Evolutionary conservation across 768 basidiomycete genomes (phyloP), one percentile per base, ranked within the genome.

Genomic region (Boletus rubescentipes): DNA sequence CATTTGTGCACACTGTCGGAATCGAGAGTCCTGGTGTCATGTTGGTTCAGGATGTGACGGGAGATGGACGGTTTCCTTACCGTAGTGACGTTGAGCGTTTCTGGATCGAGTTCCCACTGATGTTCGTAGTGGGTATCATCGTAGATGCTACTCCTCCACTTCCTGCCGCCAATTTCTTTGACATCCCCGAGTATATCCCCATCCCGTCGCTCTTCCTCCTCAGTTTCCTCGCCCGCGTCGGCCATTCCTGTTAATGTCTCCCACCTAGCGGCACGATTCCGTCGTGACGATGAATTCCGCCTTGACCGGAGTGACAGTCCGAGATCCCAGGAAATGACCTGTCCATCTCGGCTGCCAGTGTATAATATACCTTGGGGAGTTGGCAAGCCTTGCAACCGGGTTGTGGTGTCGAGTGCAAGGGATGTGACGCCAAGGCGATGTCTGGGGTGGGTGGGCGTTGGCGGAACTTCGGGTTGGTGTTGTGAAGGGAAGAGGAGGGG

Each of bases 261-360:
- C 85, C 94, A 92, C 40, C 81, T 73, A 36, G 75, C 76, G 36
- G 57, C 56, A 50, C 64, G 67, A 54, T 48, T 55, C 11, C 67
- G 66, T 37, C 63, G 61, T 9, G 44, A 61, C 39, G 55, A 37
- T 20, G 52, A 16, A 7, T 30, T 52, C 73, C 81, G 68, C 67
- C 84, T 67, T 35, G 63, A 62, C 49, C 70, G 72, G 79, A 86
- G 84, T 9, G 81, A 73, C 10, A 93, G 74, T 5, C 79, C 82
- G 23, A 95, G 77, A 65, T 97, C 94, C 91, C 93, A 95, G 9
- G 87, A 83, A 36, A 94, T 85, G 42, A 96, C 77, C 39, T 93
- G 76, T 0, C 94, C 94, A 73, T 97, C 94, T 53, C 94, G 77
- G 21, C 92, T 93, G 26, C 87, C 93, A 3, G 91, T 85, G 67